Evolutionary conservation across 345 rosid genomes (phyloP).

Genomic region (Camelina laxa): DNA sequence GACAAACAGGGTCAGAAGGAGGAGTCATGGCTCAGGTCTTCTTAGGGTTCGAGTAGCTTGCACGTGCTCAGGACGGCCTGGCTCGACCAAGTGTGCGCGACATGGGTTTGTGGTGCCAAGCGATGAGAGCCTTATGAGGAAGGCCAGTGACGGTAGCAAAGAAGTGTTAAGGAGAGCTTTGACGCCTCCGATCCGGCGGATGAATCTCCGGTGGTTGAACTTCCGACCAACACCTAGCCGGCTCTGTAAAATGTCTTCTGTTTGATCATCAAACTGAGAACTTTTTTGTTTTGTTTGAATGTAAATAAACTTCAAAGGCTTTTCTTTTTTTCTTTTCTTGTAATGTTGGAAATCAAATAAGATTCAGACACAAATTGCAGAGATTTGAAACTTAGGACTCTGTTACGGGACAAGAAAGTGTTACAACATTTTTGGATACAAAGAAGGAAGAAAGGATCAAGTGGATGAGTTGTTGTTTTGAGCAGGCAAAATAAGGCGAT

Average conservation of each 20-base stretch:
- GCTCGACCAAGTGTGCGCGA: constrained; percentile 33
- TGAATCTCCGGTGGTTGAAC: constrained; percentile 56
- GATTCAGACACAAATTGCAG: constrained; percentile 22
- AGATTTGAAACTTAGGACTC: constrained; percentile 16
- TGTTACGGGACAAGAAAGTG: constrained; percentile 21
- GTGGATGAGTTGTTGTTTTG: constrained; percentile 48
- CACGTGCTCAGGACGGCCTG: constrained; percentile 44
- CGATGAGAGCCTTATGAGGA: constrained; percentile 42
- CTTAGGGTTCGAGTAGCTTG: constrained; percentile 39
- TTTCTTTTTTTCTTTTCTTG: not conserved
- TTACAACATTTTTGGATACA: constrained; percentile 3
- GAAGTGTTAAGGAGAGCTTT: constrained; percentile 56
- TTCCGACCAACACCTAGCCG: constrained; percentile 60
- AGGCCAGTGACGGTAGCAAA: constrained; percentile 37
- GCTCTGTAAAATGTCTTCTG: constrained; percentile 54
- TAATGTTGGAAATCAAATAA: constrained; percentile 23
- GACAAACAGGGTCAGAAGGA: constrained; percentile 30
- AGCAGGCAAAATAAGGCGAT: constrained; percentile 70
- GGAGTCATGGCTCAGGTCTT: constrained; percentile 30
- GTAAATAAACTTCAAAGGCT: constrained; percentile 22
- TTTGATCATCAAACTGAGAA: constrained; percentile 36
- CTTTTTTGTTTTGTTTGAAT: constrained; percentile 22
- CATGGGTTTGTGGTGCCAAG: constrained; percentile 48
- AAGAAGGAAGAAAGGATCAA: constrained; percentile 27
- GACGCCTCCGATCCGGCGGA: constrained; percentile 52